Conservation (phyloP, 2,329 filamentous ascomycete species). For the Penicillium griseofulvum region DNA sequence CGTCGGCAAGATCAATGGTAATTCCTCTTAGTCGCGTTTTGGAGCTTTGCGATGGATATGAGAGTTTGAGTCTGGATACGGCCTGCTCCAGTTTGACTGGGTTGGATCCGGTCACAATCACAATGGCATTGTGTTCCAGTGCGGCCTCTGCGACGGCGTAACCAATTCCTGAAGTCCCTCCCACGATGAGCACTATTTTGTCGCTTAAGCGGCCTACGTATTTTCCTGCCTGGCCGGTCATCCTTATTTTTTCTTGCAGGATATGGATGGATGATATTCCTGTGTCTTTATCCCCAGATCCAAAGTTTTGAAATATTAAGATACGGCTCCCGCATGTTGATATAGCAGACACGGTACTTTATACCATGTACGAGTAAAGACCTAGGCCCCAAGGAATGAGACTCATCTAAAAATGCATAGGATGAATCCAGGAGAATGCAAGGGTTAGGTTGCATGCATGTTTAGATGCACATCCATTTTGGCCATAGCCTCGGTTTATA, state of each 20-base stretch:
- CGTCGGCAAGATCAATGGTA: too few species aligned
- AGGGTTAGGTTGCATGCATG: neutral
- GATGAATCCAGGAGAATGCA: neutral
- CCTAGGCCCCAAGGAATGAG: neutral
- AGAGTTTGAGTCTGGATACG: conserved; percentile 38
- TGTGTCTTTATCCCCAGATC: too few species aligned
- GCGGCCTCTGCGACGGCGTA: conserved; percentile 52
- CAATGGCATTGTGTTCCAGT: conserved; percentile 49
- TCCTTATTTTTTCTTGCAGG: too few species aligned
- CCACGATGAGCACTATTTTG: conserved; percentile 50
- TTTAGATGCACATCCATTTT: neutral
- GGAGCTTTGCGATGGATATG: conserved; percentile 42
- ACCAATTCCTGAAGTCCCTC: conserved; percentile 54
- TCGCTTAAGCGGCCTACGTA: neutral
- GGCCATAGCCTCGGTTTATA: neutral
- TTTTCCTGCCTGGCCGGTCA: too few species aligned
- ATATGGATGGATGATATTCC: too few species aligned
- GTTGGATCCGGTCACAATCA: conserved; percentile 51
- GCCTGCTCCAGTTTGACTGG: conserved; percentile 40
- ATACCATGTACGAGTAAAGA: neutral
- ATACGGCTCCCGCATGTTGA: too few species aligned
- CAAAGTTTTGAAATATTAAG: too few species aligned
- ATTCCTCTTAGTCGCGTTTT: conserved; percentile 32
- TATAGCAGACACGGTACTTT: neutral
- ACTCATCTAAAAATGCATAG: neutral